phyloP scores from a whole-genome alignment of 805 yeast genomes.

The Phaffomyces opuntiae region DNA sequence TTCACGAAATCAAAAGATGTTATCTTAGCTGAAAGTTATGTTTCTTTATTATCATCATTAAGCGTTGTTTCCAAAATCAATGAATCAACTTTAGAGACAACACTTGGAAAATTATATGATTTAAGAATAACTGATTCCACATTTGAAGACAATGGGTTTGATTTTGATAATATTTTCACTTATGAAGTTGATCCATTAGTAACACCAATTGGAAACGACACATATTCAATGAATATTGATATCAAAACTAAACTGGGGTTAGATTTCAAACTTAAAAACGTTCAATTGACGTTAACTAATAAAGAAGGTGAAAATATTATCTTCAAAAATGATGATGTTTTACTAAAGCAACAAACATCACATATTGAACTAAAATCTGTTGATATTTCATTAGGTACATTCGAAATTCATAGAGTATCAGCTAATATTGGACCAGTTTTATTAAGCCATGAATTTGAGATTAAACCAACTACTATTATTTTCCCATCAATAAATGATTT shows the following conservation, averaged over 20 bases:
- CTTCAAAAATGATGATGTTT: not conserved
- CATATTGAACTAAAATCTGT: slow-evolving; percentile 18
- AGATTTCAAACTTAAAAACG: slow-evolving; percentile 18
- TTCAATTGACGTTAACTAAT: slow-evolving; percentile 19
- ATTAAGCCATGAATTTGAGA: slow-evolving; percentile 17
- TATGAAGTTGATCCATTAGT: slow-evolving; percentile 5
- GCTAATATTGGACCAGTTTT: slow-evolving; percentile 21
- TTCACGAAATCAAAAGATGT: slow-evolving; percentile 9
- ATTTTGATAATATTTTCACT: slow-evolving; percentile 8
- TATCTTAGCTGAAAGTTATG: slow-evolving; percentile 6
- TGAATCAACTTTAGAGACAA: not conserved
- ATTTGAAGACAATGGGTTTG: not conserved
- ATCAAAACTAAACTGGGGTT: slow-evolving; percentile 7
- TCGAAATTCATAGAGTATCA: slow-evolving; percentile 23
- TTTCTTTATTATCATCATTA: slow-evolving; percentile 5
- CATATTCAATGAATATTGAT: slow-evolving; percentile 6
- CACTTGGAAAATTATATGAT: not conserved
- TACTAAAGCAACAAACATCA: slow-evolving; percentile 3
- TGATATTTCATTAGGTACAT: slow-evolving; percentile 29
- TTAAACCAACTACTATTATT: slow-evolving; percentile 1
- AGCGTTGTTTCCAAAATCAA: not conserved
- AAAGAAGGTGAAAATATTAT: slow-evolving; percentile 5
- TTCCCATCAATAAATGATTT: slow-evolving; percentile 17
- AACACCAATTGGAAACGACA: slow-evolving; percentile 8
- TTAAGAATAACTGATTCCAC: not conserved